A percentile compares a stretch with the other conserved stretches of the same genome.
These are phyloP conservation scores for Boletus subparvulus DNA, from an alignment of 768 basidiomycete genomes.

Conservation along the genomic window DNA sequence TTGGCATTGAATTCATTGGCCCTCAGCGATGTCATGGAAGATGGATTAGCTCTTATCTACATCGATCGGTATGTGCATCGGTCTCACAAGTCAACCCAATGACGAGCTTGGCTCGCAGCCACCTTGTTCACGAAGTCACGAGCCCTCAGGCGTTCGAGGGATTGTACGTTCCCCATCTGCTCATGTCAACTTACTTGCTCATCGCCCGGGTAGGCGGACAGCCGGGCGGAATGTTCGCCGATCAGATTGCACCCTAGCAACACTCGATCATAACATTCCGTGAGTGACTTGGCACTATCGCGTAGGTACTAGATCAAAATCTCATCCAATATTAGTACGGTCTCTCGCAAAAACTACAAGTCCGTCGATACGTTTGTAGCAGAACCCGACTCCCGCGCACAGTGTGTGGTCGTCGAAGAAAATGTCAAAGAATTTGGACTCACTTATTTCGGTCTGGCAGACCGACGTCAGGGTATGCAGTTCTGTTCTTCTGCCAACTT, in stretches of 20 bases:
- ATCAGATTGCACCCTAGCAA: slow-evolving; percentile 87
- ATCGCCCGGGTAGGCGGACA: slow-evolving; percentile 48
- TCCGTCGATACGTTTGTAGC: slow-evolving; percentile 70
- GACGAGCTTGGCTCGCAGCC: slow-evolving; percentile 30
- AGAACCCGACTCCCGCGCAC: slow-evolving; percentile 83
- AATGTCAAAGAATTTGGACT: slow-evolving; percentile 91
- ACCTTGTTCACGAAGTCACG: slow-evolving; percentile 88
- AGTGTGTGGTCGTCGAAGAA: slow-evolving; percentile 80
- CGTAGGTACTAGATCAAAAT: neutral
- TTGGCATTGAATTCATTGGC: slow-evolving; percentile 7
- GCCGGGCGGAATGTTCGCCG: slow-evolving; percentile 77
- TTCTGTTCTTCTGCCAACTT: neutral
- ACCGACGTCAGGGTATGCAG: slow-evolving; percentile 74
- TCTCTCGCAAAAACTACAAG: slow-evolving; percentile 72
- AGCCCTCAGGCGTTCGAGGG: slow-evolving; percentile 92
- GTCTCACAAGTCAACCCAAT: neutral
- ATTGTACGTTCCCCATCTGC: slow-evolving; percentile 46
- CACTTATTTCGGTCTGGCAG: slow-evolving; percentile 89
- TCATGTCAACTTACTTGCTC: slow-evolving; percentile 8
- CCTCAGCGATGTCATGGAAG: slow-evolving; percentile 64
- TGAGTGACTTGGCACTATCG: slow-evolving; percentile 38
- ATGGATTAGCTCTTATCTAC: slow-evolving; percentile 79
- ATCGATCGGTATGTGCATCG: slow-evolving; percentile 61
- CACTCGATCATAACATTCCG: slow-evolving; percentile 88
- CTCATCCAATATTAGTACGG: slow-evolving; percentile 47